Evolutionary conservation across 1,284 basidiomycete genomes (phyloP), one percentile per base, ranked within the genome.

Genomic region (Puccinia triticina): DNA sequence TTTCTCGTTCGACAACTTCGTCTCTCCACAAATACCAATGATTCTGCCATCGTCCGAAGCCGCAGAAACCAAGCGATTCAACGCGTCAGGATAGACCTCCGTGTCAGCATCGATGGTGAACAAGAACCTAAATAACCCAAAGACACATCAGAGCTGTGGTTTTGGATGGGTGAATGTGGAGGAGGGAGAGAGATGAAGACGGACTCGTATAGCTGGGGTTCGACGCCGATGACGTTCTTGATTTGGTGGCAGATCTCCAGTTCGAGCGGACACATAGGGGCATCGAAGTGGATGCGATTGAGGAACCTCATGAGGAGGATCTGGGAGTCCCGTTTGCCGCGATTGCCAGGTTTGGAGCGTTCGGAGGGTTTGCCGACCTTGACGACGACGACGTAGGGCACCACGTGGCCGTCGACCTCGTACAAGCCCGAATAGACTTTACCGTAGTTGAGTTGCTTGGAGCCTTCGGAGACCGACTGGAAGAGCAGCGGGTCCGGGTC

Each of bases 21-120:
- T 98, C 88, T 98, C 95, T 85, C 96, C 96, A 85, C 95, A 98
- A 84, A 95, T 93, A 85, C 94, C 95, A 69, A 98, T 89, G 3
- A 94, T 89, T 86, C 95, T 95, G 90, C 96, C 96, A 89, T 98
- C 94, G 86, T 94, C 92, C 83, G 94, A 92, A 50, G 83, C 83
- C 21, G 94, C 94, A 85, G 95, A 96, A 84, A 98, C 92, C 82
- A 97, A 89, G 37, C 94, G 91, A 87, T 97, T 97, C 79, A 96
- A 89, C 3, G 94, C 94, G 84, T 92, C 88, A 29, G 93, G 91
- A 82, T 94, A 92, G 55, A 96, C 94, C 32, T 92, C 93, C 0
- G 97, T 99, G 91, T 99, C 96, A 84, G 96, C 96, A 88, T 99
- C 96, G 72, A 99, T 92, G 88, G 93, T 96, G 89, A 99, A 93